Evolutionary conservation across 78 protist species (phyloP).

Genomic region (Dictyostelium purpureum): DNA sequence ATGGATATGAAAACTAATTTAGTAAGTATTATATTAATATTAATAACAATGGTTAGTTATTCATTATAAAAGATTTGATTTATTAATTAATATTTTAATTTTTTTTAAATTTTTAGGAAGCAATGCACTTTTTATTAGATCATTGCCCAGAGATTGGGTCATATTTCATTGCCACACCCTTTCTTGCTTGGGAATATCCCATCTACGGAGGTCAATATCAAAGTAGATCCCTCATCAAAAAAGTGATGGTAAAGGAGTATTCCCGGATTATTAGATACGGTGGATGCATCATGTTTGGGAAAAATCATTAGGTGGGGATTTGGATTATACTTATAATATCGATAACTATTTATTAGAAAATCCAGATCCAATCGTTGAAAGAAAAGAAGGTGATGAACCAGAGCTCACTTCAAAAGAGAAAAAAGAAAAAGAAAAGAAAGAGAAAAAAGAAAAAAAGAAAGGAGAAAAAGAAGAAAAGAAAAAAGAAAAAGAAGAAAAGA

Average conservation of each 20-base stretch:
- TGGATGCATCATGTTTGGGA: constrained; percentile 4
- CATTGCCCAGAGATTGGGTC: constrained; percentile 73
- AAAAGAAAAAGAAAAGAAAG: not conserved
- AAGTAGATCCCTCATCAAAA: too few species aligned
- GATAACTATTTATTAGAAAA: not conserved
- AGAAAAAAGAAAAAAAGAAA: not conserved
- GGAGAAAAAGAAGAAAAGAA: constrained; percentile 11
- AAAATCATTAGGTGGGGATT: constrained; percentile 56
- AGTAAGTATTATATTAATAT: not conserved
- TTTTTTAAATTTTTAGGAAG: not conserved
- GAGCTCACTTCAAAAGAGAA: not conserved
- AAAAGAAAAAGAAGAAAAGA: constrained; percentile 12
- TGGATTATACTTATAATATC: not conserved
- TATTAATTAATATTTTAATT: not conserved
- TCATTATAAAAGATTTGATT: not conserved
- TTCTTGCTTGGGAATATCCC: too few species aligned
- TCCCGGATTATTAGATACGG: constrained; percentile 46
- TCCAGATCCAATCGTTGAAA: constrained; percentile 9
- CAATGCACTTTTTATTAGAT: constrained; percentile 59
- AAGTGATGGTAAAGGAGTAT: constrained; percentile 50
- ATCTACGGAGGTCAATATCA: too few species aligned
- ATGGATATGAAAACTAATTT: constrained; percentile 67
- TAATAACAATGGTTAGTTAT: not conserved
- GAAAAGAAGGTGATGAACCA: not conserved
- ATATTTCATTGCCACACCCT: constrained; percentile 38